These are phyloP conservation scores for Acidomyces sp. DNA, from an alignment of 495 filamentous ascomycete species.

Conservation along the genomic window DNA sequence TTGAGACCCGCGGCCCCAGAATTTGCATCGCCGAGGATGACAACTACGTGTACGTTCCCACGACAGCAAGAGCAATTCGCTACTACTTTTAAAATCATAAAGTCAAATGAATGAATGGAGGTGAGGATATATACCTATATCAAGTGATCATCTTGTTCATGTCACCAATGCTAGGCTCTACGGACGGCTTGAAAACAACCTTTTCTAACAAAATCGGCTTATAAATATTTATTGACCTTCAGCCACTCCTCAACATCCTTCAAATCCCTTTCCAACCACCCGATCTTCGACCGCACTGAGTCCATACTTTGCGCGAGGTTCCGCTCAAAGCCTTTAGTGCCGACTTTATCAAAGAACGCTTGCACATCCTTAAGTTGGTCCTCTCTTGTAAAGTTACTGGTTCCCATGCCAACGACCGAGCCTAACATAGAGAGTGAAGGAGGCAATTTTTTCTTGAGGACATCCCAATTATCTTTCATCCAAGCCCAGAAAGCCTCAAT, in stretches of 20 bases:
- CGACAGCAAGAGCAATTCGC: too few species aligned
- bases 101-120: too few species aligned
- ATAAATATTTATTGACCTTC: conserved; percentile 42
- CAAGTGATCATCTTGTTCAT: too few species aligned
- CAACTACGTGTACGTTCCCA: too few species aligned
- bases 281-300: conserved; percentile 44
- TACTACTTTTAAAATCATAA: too few species aligned
- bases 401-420: conserved; percentile 69
- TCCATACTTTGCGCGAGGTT: conserved; percentile 50
- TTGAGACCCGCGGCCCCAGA: too few species aligned
- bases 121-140: too few species aligned
- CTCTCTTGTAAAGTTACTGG: conserved; percentile 62
- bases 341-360: conserved; percentile 67
- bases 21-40: too few species aligned
- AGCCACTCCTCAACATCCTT: conserved; percentile 50
- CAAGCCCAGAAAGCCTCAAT: conserved; percentile 70
- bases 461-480: conserved; percentile 78
- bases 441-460: conserved; percentile 62
- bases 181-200: too few species aligned
- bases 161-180: too few species aligned
- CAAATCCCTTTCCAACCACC: conserved; percentile 49
- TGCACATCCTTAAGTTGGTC: conserved; percentile 63
- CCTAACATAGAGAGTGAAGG: conserved; percentile 76
- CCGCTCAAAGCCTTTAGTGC: conserved; percentile 58
- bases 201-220: too few species aligned